A percentile compares a stretch with the other conserved stretches of the same genome.
Evolutionary conservation across 2,329 filamentous ascomycete genomes (phyloP).

Genomic region (Fusarium sp.): DNA sequence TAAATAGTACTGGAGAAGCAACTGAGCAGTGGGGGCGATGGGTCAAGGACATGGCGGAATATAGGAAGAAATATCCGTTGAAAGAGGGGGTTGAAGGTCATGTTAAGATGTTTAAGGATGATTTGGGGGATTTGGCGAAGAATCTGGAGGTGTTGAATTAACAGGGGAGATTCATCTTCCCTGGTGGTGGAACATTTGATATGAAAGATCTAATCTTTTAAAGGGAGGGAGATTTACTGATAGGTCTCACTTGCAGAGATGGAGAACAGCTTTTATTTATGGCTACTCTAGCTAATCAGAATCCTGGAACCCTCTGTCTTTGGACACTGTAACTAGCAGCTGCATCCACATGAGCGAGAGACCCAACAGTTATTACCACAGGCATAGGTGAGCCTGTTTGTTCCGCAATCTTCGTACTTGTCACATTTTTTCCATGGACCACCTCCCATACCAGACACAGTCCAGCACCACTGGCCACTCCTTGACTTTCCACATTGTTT

Average conservation of each 20-base stretch:
- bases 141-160: not conserved
- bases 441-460: not conserved
- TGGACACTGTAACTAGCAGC: not conserved
- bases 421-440: not conserved
- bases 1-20: no score
- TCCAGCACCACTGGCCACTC: not conserved
- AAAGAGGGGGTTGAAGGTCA: no score
- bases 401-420: not conserved
- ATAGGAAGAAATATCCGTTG: no score
- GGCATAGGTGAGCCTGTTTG: not conserved
- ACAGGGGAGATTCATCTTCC: not conserved
- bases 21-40: no score
- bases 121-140: no score
- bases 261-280: not conserved
- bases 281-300: no score
- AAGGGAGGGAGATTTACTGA: not conserved
- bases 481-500: not conserved
- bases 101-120: no score
- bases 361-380: not conserved
- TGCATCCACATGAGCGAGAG: not conserved
- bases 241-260: not conserved
- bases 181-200: not conserved
- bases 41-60: no score
- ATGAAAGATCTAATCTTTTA: no score
- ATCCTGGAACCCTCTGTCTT: not conserved